Conservation (phyloP, 805 yeast genomes). For the Saccharomycopsis sp. region DNA sequence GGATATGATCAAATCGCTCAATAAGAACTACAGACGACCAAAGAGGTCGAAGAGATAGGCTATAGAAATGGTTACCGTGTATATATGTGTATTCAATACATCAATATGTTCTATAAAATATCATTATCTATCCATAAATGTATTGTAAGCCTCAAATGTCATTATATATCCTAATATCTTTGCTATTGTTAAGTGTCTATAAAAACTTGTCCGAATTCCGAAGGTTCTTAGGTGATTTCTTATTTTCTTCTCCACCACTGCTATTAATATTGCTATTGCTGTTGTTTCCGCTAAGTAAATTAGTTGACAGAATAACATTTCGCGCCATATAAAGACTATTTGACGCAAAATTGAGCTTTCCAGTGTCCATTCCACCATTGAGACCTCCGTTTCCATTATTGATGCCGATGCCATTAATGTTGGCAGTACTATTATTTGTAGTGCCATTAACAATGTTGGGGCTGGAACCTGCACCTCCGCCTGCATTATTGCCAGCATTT, state of each 20-base stretch:
- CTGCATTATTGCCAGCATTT: background rate
- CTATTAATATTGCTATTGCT: background rate
- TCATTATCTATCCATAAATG: too few relatives aligned
- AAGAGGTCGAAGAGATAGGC: background rate
- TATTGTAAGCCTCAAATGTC: too few relatives aligned
- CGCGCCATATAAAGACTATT: background rate
- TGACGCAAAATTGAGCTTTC: background rate
- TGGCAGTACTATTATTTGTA: background rate
- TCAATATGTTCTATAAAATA: too few relatives aligned
- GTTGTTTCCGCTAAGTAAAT: background rate
- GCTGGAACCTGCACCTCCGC: background rate
- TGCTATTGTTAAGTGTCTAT: background rate
- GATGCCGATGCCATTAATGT: background rate
- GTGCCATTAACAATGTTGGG: background rate
- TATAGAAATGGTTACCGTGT: too few relatives aligned
- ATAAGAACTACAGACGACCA: background rate
- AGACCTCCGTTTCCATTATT: too few relatives aligned
- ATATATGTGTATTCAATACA: too few relatives aligned
- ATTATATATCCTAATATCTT: too few relatives aligned
- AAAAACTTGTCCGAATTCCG: background rate
- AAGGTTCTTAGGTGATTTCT: background rate
- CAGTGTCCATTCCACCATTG: background rate
- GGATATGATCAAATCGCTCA: background rate
- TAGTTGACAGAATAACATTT: background rate
- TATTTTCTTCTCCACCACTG: background rate